Conservation (phyloP, 768 basidiomycete species). For the Dacryopinax spathularia region DNA sequence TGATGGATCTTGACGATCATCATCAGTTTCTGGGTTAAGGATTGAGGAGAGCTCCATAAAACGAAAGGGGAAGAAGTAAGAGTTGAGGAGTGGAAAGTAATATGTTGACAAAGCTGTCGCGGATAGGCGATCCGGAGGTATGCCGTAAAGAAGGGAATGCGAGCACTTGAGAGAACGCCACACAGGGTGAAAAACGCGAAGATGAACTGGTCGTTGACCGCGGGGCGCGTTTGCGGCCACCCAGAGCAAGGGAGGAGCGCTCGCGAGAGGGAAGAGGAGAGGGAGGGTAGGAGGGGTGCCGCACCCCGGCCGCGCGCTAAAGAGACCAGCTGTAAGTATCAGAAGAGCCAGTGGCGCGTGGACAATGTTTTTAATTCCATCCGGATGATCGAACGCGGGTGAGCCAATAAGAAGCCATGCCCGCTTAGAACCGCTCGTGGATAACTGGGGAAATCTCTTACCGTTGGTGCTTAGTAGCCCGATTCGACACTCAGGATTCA, state of each 20-base stretch:
- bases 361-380: constrained; percentile 2
- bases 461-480: background rate
- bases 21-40: background rate
- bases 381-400: background rate
- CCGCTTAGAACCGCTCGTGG: background rate
- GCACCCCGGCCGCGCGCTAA: background rate
- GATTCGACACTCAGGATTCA: background rate
- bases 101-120: background rate
- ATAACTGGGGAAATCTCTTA: background rate
- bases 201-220: background rate
- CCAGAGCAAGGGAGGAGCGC: background rate
- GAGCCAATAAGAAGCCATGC: background rate
- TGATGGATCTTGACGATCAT: background rate
- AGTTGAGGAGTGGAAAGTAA: background rate
- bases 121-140: background rate
- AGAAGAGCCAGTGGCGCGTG: background rate
- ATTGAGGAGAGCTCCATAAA: background rate
- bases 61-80: background rate
- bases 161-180: background rate
- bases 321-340: background rate
- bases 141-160: constrained; percentile 1
- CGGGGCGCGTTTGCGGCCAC: background rate
- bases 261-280: background rate
- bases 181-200: constrained; percentile 1
- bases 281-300: background rate